Evolutionary conservation across 2,329 filamentous ascomycete genomes (phyloP), one percentile per base, ranked within the genome.

Genomic region (Tolypocladium ovalisporum): DNA sequence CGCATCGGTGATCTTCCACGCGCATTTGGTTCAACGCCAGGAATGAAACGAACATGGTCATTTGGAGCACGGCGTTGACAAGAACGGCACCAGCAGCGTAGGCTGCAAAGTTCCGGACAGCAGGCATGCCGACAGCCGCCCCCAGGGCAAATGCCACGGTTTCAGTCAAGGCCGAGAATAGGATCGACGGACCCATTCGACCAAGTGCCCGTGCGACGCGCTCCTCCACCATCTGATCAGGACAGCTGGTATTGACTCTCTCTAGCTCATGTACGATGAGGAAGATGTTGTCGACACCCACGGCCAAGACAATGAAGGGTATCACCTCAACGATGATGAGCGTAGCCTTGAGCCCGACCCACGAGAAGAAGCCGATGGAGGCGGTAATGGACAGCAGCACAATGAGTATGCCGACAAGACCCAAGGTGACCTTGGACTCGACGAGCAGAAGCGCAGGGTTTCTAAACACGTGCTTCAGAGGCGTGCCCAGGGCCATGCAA

Each of bases 211-310:
- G 87, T 7, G 90, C 88, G 57, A 97, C 86, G 32, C 94, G 84
- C 66, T 92, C 86, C 63, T 96, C 88, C 2, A 99, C 87, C 70
- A 88, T 82, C 61, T 92, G 88, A 66, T 97, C 92, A 0, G 92
- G 90, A 66, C 96, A 89, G 70, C 88, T 96, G 64, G 91, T 76
- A 66, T 99, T 99, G 68, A 97, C 89, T 35, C 94, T 83, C 69
- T 99, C 94, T 59, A 99, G 96, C 72, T 99, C 94, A 72, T 99
- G 94, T 0, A 99, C 94, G 59, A 99, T 96, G 57, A 99, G 77
- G 75, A 99, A 99, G 66, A 99, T 97, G 68, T 99, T 99, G 79
- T 99, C 94, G 3, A 99, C 95, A 52, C 94, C 94, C 34, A 99
- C 92, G 15, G 94, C 94, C 24, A 99, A 77, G 12, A 99, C 93